These are phyloP conservation scores for Asterophora parasitica DNA, from an alignment of 768 basidiomycete species.

Conservation along the genomic window DNA sequence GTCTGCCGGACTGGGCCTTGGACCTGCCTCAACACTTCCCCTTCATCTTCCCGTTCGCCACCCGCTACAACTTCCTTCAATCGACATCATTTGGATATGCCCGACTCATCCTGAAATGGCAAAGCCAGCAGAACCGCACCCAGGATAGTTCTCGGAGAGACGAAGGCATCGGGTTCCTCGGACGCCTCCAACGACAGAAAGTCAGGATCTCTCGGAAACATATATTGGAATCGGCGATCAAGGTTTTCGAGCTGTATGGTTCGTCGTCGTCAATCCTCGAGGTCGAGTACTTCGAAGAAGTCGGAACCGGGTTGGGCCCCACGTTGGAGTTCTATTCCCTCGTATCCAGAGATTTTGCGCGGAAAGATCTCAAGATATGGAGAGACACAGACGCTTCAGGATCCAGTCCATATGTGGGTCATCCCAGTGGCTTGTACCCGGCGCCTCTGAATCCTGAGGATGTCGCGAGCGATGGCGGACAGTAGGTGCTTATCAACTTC, in stretches of 20 bases:
- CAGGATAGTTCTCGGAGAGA: slow-evolving; percentile 81
- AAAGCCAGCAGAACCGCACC: slow-evolving; percentile 76
- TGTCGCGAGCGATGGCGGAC: slow-evolving; percentile 65
- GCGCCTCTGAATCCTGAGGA: slow-evolving; percentile 72
- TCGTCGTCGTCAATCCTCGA: slow-evolving; percentile 91
- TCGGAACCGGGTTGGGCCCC: slow-evolving; percentile 95
- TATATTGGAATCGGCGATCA: slow-evolving; percentile 92
- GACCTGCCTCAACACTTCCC: slow-evolving; percentile 96
- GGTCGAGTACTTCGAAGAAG: slow-evolving; percentile 98
- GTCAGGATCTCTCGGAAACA: slow-evolving; percentile 94
- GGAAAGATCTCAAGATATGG: slow-evolving; percentile 88
- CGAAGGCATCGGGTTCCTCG: slow-evolving; percentile 89
- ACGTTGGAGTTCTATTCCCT: slow-evolving; percentile 99
- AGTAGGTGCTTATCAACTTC: slow-evolving; percentile 39
- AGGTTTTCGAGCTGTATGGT: slow-evolving; percentile 95
- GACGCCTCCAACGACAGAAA: slow-evolving; percentile 91
- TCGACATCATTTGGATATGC: slow-evolving; percentile 98
- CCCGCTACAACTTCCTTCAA: slow-evolving; percentile 94
- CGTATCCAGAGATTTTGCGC: slow-evolving; percentile 91
- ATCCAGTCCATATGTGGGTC: slow-evolving; percentile 69
- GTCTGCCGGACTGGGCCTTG: slow-evolving; percentile 94
- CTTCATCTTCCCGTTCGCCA: slow-evolving; percentile 98
- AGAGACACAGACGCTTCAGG: slow-evolving; percentile 70
- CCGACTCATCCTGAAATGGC: slow-evolving; percentile 91
- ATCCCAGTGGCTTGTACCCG: slow-evolving; percentile 85